phyloP scores from a whole-genome alignment of 352 stramenopile genomes.

The Thraustochytrium striatum region DNA sequence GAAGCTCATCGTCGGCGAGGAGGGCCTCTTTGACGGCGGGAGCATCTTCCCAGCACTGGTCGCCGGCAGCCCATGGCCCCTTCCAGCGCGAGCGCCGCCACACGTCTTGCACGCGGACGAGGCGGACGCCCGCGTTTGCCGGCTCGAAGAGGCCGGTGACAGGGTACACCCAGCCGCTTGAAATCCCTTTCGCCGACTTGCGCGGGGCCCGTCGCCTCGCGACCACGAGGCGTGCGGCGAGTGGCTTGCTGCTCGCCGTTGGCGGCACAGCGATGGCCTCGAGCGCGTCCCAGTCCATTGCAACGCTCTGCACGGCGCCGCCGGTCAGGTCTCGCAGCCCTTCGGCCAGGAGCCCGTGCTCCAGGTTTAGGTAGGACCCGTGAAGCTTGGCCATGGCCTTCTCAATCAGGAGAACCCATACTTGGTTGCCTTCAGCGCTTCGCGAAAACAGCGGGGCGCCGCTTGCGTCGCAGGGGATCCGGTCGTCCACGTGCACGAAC shows the following conservation, averaged over 20 bases:
- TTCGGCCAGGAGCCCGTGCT: constrained; percentile 54
- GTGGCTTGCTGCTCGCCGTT: no score
- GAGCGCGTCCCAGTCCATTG: constrained; percentile 7
- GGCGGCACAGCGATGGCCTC: not conserved
- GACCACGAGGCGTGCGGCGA: no score
- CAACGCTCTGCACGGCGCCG: not conserved
- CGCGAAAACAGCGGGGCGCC: constrained; percentile 53
- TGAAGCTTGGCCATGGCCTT: constrained; percentile 63
- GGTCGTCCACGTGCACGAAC: constrained; percentile 61
- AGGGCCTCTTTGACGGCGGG: constrained; percentile 11
- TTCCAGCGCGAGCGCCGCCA: not conserved
- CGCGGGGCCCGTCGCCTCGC: no score
- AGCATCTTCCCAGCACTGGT: not conserved
- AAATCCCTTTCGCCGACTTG: not conserved
- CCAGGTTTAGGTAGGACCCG: constrained; percentile 60
- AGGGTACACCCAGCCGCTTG: not conserved
- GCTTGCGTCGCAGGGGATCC: constrained; percentile 54
- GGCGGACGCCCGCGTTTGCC: not conserved
- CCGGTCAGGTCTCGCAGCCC: constrained; percentile 56
- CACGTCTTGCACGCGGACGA: not conserved
- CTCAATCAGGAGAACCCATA: constrained; percentile 59
- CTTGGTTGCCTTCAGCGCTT: constrained; percentile 57
- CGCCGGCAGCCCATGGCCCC: not conserved
- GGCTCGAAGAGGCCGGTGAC: not conserved
- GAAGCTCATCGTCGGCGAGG: constrained; percentile 2